These are phyloP conservation scores for Forsythia suspensa DNA, from an alignment of 257 asterid species.

Conservation along the genomic window DNA sequence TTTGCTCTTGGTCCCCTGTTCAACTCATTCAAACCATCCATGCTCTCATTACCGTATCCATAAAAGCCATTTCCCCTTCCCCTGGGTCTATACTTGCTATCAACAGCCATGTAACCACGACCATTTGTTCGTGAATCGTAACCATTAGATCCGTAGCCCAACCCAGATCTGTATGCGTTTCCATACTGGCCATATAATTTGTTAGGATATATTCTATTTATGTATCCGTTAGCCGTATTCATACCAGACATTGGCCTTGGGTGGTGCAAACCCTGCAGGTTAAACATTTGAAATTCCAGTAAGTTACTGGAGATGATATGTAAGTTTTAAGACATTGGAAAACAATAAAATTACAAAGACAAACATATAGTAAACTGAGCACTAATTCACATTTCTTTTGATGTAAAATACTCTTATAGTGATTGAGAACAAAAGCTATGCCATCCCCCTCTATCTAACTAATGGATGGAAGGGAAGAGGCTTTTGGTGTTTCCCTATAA, in stretches of 20 bases:
- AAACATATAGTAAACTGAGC: background rate
- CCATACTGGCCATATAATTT: conserved; percentile 62
- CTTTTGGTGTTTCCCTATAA: background rate
- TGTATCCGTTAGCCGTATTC: conserved; percentile 48
- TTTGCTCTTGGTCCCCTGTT: conserved; percentile 77
- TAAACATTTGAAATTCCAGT: conserved; percentile 1
- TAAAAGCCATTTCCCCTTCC: conserved; percentile 53
- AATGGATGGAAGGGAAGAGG: background rate
- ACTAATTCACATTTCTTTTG: background rate
- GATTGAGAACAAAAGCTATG: background rate
- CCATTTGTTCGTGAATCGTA: conserved; percentile 49
- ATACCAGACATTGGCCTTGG: conserved; percentile 47
- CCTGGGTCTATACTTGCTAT: conserved; percentile 57
- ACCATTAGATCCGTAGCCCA: conserved; percentile 53
- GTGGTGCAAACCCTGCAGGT: conserved; percentile 48
- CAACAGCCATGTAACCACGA: conserved; percentile 57
- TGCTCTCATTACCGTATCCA: conserved; percentile 43
- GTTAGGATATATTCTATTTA: conserved; percentile 52
- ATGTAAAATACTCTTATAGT: background rate
- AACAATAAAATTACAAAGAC: background rate
- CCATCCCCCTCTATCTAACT: background rate
- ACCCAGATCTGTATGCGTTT: conserved; percentile 48
- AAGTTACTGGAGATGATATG: background rate
- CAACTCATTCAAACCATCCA: conserved; percentile 68
- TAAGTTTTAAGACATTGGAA: background rate